These are phyloP conservation scores for Mortierella sp. DNA, from an alignment of 371 early-diverging fungal genomes.

Conservation along the genomic window DNA sequence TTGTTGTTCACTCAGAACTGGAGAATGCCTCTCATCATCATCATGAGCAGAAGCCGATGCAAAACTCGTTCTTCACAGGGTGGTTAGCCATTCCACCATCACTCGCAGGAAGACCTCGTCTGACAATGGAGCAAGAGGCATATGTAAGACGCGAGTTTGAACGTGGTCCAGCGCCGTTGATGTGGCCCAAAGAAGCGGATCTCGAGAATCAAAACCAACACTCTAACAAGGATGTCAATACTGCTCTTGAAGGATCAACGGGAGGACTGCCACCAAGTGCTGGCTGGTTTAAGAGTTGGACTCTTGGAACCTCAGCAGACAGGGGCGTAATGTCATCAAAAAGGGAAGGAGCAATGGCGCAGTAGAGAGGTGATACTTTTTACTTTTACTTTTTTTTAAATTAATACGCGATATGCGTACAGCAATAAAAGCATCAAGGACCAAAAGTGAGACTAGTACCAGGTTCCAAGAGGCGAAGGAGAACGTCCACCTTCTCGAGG, in stretches of 20 bases:
- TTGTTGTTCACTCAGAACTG: too few relatives aligned
- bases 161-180: slow-evolving; percentile 24
- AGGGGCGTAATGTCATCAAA: not conserved
- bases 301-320: not conserved
- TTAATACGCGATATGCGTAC: too few relatives aligned
- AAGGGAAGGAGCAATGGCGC: slow-evolving; percentile 9
- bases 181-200: slow-evolving; percentile 30
- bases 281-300: slow-evolving; percentile 3
- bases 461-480: slow-evolving; percentile 30
- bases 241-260: not conserved
- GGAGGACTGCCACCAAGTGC: not conserved
- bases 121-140: slow-evolving; percentile 14
- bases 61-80: slow-evolving; percentile 14
- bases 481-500: slow-evolving; percentile 33
- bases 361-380: too few relatives aligned
- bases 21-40: too few relatives aligned
- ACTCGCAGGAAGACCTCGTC: slow-evolving; percentile 18
- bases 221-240: too few relatives aligned
- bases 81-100: slow-evolving; percentile 36
- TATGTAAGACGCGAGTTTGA: slow-evolving; percentile 16
- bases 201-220: slow-evolving; percentile 14
- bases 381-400: too few relatives aligned
- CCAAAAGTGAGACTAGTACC: slow-evolving; percentile 11
- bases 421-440: too few relatives aligned
- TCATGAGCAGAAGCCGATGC: too few relatives aligned